Conservation (phyloP, 1,139 yeast species). For the Protomyces inundatus region DNA sequence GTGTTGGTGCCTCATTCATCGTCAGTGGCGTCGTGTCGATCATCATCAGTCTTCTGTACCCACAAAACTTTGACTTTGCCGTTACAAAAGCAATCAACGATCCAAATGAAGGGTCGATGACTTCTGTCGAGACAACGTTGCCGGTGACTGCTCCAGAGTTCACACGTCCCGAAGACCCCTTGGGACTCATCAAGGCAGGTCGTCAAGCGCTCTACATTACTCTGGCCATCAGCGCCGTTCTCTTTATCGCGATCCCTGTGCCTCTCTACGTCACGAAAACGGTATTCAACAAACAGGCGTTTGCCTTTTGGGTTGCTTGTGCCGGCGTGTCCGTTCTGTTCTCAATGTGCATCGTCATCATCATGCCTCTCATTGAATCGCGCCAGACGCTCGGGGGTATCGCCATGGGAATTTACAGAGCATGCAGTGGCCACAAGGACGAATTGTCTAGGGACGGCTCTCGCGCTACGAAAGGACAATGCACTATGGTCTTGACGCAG, state of each 20-base stretch:
- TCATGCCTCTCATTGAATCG: neutral
- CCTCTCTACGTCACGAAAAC: neutral
- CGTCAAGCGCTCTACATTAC: neutral
- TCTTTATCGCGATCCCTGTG: neutral
- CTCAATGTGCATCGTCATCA: neutral
- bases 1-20: conserved; percentile 39
- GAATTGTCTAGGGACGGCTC: too few relatives aligned
- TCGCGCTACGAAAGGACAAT: too few relatives aligned
- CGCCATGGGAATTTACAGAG: neutral
- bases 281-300: neutral
- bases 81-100: conserved; percentile 38
- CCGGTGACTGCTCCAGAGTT: neutral
- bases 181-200: neutral
- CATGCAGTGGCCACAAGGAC: too few relatives aligned
- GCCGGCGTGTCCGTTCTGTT: neutral
- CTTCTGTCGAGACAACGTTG: neutral
- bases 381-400: neutral
- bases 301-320: neutral
- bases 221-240: neutral
- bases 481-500: too few relatives aligned
- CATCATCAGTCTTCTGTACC: conserved; percentile 35
- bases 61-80: conserved; percentile 42
- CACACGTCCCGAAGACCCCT: neutral
- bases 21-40: conserved; percentile 25
- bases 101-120: neutral